Conservation (phyloP, 768 basidiomycete genomes). For the Boletellus ananiceps region DNA sequence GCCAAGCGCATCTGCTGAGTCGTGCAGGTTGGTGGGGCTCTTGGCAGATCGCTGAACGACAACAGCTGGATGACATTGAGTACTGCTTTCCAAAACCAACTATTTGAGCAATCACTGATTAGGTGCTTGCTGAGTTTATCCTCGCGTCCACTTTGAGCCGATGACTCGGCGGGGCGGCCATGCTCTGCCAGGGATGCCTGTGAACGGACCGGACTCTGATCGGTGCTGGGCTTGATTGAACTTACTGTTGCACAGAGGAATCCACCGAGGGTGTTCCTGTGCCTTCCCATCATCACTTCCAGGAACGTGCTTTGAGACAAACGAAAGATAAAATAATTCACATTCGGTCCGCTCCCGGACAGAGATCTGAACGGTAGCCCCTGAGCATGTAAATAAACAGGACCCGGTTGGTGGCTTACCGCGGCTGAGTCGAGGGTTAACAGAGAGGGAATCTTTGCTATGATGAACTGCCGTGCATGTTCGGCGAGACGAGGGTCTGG, state of each 20-base stretch:
- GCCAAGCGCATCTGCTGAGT: slow-evolving; percentile 13
- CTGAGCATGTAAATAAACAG: slow-evolving; percentile 8
- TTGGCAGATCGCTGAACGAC: slow-evolving; percentile 24
- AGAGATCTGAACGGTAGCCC: slow-evolving; percentile 48
- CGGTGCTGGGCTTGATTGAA: neutral
- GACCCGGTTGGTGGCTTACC: slow-evolving; percentile 36
- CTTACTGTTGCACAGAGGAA: slow-evolving; percentile 56
- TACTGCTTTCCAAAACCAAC: neutral
- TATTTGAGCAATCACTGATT: slow-evolving; percentile 43
- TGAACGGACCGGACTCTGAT: slow-evolving; percentile 1
- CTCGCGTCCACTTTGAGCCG: slow-evolving; percentile 27
- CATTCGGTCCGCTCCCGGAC: slow-evolving; percentile 69
- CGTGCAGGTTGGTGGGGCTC: slow-evolving; percentile 20
- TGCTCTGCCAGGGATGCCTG: slow-evolving; percentile 41
- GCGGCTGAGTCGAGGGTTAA: slow-evolving; percentile 55
- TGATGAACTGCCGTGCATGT: slow-evolving; percentile 52
- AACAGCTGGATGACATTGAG: slow-evolving; percentile 24
- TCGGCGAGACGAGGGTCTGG: slow-evolving; percentile 36
- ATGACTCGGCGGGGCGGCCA: slow-evolving; percentile 44
- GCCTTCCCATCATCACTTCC: slow-evolving; percentile 38
- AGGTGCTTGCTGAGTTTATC: slow-evolving; percentile 58
- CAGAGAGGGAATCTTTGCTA: slow-evolving; percentile 68
- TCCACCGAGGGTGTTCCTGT: slow-evolving; percentile 62
- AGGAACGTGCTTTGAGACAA: slow-evolving; percentile 46
- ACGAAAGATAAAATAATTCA: slow-evolving; percentile 79